A percentile compares a stretch with the other conserved stretches of the same genome.
Evolutionary conservation across 176 grass and related monocot genomes (phyloP).

Genomic region (Bromus sterilis): DNA sequence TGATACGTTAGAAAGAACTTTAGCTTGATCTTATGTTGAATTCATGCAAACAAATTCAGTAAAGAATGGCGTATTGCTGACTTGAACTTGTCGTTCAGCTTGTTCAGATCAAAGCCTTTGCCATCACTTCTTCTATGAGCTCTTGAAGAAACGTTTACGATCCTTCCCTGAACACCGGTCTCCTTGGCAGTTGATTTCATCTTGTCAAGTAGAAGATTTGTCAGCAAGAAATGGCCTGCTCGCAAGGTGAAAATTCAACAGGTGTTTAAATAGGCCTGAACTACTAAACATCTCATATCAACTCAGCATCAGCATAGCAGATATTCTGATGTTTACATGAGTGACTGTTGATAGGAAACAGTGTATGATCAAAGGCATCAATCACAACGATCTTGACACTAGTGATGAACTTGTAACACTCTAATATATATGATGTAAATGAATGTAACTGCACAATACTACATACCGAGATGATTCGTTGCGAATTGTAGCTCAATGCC

Average conservation of each 20-base stretch:
- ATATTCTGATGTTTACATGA: background rate
- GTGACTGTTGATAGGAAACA: background rate
- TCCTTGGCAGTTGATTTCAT: conserved; percentile 72
- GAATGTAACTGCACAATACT: background rate
- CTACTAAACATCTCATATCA: background rate
- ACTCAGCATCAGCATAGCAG: background rate
- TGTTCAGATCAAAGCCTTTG: conserved; percentile 43
- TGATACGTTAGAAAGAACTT: background rate
- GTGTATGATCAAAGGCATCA: background rate
- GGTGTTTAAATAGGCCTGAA: background rate
- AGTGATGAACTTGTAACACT: background rate
- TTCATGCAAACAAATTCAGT: background rate
- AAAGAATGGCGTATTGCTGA: background rate
- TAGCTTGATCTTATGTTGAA: background rate
- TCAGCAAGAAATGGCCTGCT: conserved; percentile 86
- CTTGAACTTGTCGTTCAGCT: conserved; percentile 60
- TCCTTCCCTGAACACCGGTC: conserved; percentile 68
- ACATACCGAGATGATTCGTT: conserved; percentile 68
- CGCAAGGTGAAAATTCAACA: conserved; percentile 1
- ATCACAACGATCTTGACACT: background rate
- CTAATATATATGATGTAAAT: background rate
- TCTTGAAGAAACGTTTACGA: conserved; percentile 60
- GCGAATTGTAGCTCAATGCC: conserved; percentile 83
- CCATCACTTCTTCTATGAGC: conserved; percentile 55
- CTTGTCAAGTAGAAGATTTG: conserved; percentile 71